Conservation (phyloP, 1,139 yeast genomes). For the Meyerozyma elateridarum region DNA sequence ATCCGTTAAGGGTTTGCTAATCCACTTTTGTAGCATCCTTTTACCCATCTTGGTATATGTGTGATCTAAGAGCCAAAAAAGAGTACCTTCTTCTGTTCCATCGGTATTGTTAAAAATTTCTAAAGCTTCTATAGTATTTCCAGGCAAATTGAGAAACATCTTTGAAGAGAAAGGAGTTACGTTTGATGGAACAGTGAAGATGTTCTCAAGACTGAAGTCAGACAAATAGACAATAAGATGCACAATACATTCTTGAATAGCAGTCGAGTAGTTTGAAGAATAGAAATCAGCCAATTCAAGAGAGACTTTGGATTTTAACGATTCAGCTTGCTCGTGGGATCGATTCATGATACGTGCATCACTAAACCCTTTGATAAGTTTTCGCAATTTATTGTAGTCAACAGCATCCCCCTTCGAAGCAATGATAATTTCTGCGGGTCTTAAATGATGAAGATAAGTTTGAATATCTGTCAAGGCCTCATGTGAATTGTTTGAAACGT, state of each 20-base stretch:
- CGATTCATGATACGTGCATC: not conserved
- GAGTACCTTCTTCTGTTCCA: slow-evolving; percentile 58
- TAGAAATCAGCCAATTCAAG: slow-evolving; percentile 21
- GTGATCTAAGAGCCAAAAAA: slow-evolving; percentile 75
- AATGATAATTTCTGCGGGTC: slow-evolving; percentile 1
- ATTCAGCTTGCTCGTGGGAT: not conserved
- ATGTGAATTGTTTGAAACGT: slow-evolving; percentile 53
- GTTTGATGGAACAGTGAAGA: slow-evolving; percentile 51
- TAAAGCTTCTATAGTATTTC: slow-evolving; percentile 61
- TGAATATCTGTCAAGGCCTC: slow-evolving; percentile 48
- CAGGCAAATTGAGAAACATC: slow-evolving; percentile 61
- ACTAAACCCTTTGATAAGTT: not conserved
- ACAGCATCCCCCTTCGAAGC: not conserved
- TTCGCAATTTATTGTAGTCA: not conserved
- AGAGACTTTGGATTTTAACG: not conserved
- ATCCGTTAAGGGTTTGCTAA: slow-evolving; percentile 63
- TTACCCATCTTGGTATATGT: slow-evolving; percentile 76
- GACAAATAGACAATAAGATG: slow-evolving; percentile 49
- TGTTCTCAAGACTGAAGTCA: slow-evolving; percentile 57
- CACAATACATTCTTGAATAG: slow-evolving; percentile 40
- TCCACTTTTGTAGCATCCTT: slow-evolving; percentile 65
- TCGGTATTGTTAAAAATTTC: slow-evolving; percentile 72
- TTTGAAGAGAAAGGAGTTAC: slow-evolving; percentile 46
- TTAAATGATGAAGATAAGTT: slow-evolving; percentile 1
- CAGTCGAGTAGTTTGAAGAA: slow-evolving; percentile 16